Evolutionary conservation across 148 eudicot species (phyloP), one percentile per base, ranked within the genome.

Genomic region (Amaranthus cruentus): DNA sequence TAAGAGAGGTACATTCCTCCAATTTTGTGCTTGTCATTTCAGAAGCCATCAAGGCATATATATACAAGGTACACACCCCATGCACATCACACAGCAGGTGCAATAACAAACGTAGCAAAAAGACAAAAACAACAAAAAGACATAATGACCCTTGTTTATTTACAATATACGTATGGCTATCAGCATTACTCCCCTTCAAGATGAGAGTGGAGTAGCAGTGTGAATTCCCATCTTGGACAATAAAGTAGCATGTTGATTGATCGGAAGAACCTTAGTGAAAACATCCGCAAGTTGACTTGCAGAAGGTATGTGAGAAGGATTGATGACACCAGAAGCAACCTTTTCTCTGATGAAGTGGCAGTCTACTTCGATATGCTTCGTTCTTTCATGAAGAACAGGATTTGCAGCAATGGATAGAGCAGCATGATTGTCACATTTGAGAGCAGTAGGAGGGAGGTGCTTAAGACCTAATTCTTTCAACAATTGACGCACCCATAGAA

Each of bases 171-270:
- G 18, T 18, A 18, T 18, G 18, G 18, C 18, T 18, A 18, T 18
- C 18, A 18, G 18, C 18, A 18, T 18, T 18, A 18, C 65, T 61
- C 65, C 65, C 65, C 65, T 44, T 61, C 73, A 55, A 70, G 61
- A n/a, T 70, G 48, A 70, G 73, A 55, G 62, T 70, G 73, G 15
- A 2, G 63, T 1, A 28, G 38, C 4, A 9, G 6, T 2, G 8
- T 46, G 12, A 15, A 69, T n/a, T 69, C 72, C 46, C 14, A 69
- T 38, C 72, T 69, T 69, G 60, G 12, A 0, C 2, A 69, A 11
- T 0, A 69, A 47, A 4, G 18, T 38, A 10, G 28, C 0, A 9
- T 51, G 57, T 7, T 52, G 18, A 2, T 21, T 0, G 5, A 14
- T 52, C 2, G 58, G 6, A 2, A 69, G 47, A 0, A 55, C n/a